phyloP scores from a whole-genome alignment of 1,284 basidiomycete genomes.

The Pyrrhoderma lamaoense region DNA sequence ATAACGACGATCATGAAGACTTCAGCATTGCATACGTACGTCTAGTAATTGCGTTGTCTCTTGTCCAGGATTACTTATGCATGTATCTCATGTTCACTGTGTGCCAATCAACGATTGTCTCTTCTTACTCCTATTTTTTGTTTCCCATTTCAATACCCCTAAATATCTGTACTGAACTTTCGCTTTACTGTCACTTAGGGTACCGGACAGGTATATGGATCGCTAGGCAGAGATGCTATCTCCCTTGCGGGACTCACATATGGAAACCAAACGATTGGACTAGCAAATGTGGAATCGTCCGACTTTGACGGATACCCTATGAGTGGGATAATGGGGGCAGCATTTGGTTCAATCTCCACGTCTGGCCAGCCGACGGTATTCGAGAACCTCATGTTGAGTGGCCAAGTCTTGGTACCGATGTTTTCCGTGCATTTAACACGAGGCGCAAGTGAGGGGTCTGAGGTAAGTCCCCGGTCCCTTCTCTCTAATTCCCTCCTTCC shows the following conservation, averaged over 20 bases:
- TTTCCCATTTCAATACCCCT: neutral
- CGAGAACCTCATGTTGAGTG: slow-evolving; percentile 47
- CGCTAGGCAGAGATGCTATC: slow-evolving; percentile 41
- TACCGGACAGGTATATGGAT: slow-evolving; percentile 41
- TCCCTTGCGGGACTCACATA: slow-evolving; percentile 38
- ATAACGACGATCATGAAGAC: slow-evolving; percentile 24
- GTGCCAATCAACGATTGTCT: neutral
- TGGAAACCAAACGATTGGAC: slow-evolving; percentile 42
- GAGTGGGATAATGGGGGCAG: slow-evolving; percentile 52
- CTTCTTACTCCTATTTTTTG: neutral
- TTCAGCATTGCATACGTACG: slow-evolving; percentile 54
- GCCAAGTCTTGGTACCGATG: slow-evolving; percentile 37
- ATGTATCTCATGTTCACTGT: too few relatives aligned
- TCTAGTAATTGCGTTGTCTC: slow-evolving; percentile 14
- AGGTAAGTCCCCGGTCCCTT: slow-evolving; percentile 28
- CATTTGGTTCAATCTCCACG: slow-evolving; percentile 46
- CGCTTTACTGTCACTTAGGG: too few relatives aligned
- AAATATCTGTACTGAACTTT: too few relatives aligned
- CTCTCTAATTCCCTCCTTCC: neutral
- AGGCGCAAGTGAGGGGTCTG: slow-evolving; percentile 37
- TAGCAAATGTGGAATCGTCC: slow-evolving; percentile 33
- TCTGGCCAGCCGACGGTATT: slow-evolving; percentile 46
- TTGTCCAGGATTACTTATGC: too few relatives aligned
- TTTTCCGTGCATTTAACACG: slow-evolving; percentile 55
- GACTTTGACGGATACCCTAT: slow-evolving; percentile 40